Evolutionary conservation across 345 rosid species (phyloP).

Genomic region (Euphorbia pulcherrima): DNA sequence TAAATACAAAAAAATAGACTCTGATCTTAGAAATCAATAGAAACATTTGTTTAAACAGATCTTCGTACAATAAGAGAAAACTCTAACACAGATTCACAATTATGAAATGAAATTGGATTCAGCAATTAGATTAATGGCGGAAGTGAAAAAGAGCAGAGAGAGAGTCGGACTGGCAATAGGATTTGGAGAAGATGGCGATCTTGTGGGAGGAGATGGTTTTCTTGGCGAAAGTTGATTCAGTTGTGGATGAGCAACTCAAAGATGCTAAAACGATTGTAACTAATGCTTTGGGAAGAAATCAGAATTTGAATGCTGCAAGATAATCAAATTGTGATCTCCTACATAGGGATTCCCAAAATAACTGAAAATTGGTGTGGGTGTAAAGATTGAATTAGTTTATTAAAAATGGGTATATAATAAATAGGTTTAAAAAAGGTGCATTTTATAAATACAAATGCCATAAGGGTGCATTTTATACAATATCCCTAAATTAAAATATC

Average conservation of each 20-base stretch:
- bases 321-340: no score
- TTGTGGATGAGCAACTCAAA: conserved; percentile 13
- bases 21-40: neutral
- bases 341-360: no score
- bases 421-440: no score
- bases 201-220: conserved; percentile 73
- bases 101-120: no score
- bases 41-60: neutral
- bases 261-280: conserved; percentile 11
- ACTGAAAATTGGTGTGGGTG: no score
- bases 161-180: conserved; percentile 78
- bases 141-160: neutral
- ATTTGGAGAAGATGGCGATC: conserved; percentile 95
- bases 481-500: no score
- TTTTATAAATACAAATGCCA: no score
- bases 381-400: no score
- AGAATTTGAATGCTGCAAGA: no score
- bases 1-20: neutral
- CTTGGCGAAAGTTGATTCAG: conserved; percentile 57
- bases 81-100: neutral
- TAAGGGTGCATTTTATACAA: no score
- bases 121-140: neutral
- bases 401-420: no score
- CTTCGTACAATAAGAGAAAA: neutral
- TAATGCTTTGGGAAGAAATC: no score